These are phyloP conservation scores for Fraxinus americana DNA, from an alignment of 257 asterid genomes.

Conservation along the genomic window DNA sequence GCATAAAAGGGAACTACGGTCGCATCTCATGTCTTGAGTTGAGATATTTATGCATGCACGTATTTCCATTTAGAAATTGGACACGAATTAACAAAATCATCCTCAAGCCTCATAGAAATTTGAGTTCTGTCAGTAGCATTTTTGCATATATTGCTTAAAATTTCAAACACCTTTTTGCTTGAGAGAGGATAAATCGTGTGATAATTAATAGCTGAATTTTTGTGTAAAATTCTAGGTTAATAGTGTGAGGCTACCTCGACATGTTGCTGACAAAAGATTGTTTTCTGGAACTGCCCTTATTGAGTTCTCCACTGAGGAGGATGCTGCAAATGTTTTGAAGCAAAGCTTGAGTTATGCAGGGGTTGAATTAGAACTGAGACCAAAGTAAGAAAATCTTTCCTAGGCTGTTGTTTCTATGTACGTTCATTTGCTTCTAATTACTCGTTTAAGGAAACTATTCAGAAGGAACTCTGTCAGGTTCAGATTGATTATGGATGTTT, in stretches of 20 bases:
- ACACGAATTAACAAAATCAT: neutral
- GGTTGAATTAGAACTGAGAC: conserved; percentile 68
- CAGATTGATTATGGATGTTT: conserved; percentile 2
- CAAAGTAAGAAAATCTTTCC: conserved; percentile 60
- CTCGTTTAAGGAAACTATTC: conserved; percentile 1
- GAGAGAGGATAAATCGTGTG: neutral
- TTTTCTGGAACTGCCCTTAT: conserved; percentile 87
- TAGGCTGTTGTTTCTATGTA: conserved; percentile 11
- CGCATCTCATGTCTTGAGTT: neutral
- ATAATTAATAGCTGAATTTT: neutral
- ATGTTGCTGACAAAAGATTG: conserved; percentile 80
- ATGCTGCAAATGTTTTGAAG: conserved; percentile 65
- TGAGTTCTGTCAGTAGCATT: neutral
- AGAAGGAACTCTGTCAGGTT: neutral
- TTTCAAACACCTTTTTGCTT: neutral
- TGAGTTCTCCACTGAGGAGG: conserved; percentile 88
- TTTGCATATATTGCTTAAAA: neutral
- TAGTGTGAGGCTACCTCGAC: conserved; percentile 98
- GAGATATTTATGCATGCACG: neutral
- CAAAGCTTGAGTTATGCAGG: conserved; percentile 75
- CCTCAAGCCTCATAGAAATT: neutral
- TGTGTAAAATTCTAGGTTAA: conserved; percentile 60
- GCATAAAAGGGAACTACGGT: neutral
- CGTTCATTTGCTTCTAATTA: neutral
- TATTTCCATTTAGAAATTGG: neutral